These are phyloP conservation scores for Hypocreales sp. DNA, from an alignment of 2,329 filamentous ascomycete species.

Conservation along the genomic window DNA sequence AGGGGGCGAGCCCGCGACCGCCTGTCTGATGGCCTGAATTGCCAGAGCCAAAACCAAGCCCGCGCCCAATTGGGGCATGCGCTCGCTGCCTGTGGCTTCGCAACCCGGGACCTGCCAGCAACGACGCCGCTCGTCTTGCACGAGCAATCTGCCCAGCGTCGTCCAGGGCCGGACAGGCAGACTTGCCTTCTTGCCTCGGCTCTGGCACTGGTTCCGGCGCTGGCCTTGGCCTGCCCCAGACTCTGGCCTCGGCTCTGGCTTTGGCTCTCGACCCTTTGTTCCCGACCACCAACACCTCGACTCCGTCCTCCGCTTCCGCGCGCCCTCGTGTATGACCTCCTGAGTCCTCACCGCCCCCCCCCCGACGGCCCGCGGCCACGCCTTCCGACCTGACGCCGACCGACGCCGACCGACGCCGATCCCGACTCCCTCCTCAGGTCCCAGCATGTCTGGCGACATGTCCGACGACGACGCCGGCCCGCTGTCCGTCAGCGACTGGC, in stretches of 20 bases:
- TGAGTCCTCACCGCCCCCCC: constrained; percentile 1
- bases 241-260: not conserved
- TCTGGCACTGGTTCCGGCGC: too few species aligned
- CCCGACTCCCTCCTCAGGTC: too few species aligned
- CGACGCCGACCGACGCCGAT: too few species aligned
- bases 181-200: not conserved
- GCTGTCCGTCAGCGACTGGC: constrained; percentile 19
- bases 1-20: too few species aligned
- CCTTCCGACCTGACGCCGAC: too few species aligned
- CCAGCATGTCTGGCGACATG: constrained; percentile 23
- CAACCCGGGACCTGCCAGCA: constrained; percentile 13
- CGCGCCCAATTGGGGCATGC: constrained; percentile 24
- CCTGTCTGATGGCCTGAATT: constrained; percentile 19
- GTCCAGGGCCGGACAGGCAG: too few species aligned
- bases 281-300: not conserved
- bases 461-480: constrained; percentile 27
- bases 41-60: too few species aligned
- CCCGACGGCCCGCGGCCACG: too few species aligned
- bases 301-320: constrained; percentile 1
- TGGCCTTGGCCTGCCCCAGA: not conserved
- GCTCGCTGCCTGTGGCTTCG: constrained; percentile 19
- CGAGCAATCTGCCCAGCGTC: too few species aligned
- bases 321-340: constrained; percentile 5
- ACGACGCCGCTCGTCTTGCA: constrained; percentile 4
- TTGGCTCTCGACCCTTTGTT: not conserved